A percentile compares a stretch with the other conserved stretches of the same genome.
Evolutionary conservation across 2,329 filamentous ascomycete species (phyloP).

Genomic region (Macrophomina tecta): DNA sequence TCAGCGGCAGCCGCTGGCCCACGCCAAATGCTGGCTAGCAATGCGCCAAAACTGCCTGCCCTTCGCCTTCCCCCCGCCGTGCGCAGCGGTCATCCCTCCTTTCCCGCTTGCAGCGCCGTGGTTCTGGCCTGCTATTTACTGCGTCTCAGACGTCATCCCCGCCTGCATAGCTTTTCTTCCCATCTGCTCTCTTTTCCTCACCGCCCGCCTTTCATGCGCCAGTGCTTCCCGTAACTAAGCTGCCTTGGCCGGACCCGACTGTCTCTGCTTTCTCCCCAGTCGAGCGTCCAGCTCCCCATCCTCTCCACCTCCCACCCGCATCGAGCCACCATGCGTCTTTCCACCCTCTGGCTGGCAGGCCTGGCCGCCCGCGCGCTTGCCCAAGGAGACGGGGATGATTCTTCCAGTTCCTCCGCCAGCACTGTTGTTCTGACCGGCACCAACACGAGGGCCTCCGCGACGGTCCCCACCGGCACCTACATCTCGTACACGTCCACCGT

Average conservation of each 20-base stretch:
- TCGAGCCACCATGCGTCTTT: constrained; percentile 22
- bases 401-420: constrained; percentile 3
- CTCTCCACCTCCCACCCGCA: constrained; percentile 17
- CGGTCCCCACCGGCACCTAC: constrained; percentile 25
- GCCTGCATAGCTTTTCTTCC: background rate
- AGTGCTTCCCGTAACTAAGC: background rate
- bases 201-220: constrained; percentile 1
- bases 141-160: constrained; percentile 20
- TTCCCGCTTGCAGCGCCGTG: background rate
- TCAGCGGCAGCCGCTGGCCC: constrained; percentile 5
- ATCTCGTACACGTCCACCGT: constrained; percentile 24
- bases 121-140: constrained; percentile 19
- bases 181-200: constrained; percentile 3
- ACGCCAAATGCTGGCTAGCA: constrained; percentile 13
- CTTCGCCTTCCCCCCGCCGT: background rate
- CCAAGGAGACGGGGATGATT: constrained; percentile 8
- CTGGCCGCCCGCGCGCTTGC: constrained; percentile 18
- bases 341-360: constrained; percentile 12
- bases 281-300: constrained; percentile 6
- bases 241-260: constrained; percentile 12
- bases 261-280: constrained; percentile 17
- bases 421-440: constrained; percentile 17
- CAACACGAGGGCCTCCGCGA: constrained; percentile 6
- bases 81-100: constrained; percentile 17
- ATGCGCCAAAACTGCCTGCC: constrained; percentile 1